Evolutionary conservation across 306 rosid species (phyloP), one percentile per base, ranked within the genome.

Genomic region (Acacia acuminata): DNA sequence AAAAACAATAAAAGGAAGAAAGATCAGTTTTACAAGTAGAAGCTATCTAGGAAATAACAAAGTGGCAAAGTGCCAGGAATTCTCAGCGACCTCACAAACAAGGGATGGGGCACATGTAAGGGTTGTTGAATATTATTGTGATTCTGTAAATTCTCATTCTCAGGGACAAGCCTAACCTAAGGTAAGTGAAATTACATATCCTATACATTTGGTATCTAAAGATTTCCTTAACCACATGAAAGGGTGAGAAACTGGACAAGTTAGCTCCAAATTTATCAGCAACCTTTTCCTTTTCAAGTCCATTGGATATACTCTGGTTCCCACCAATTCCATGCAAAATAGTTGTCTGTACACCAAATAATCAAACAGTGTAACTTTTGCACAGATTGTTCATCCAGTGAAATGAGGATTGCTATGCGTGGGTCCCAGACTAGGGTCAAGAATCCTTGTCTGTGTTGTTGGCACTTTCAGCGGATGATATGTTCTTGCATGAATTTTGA

Each of bases 261-360:
- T 53, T n/a, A 12, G 25, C 63, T 56, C 27, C n/a, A 56, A 8
- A 7, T 38, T 56, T 56, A 56, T 56, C 27, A 56, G 11, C 12
- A 53, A 47, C 81, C 78, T 19, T 87, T 77, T 50, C 20, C 75
- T 82, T 79, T 56, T 47, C 42, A 76, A 71, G 56, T 20, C 69
- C 76, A 32, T 17, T 6, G 30, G 63, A 56, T 56, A 48, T 14
- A 20, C 27, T 55, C 63, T 55, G 27, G 7, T 55, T 55, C 27
- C 80, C 20, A 77, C 79, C 76, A 71, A 3, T 53, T 38, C 71
- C 56, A 67, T 76, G 83, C 83, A 40, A 14, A 75, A 42, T 38
- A 56, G 66, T 74, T 30, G 58, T 50, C 88, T 85, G 81, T 87
- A 84, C 88, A 82, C 60, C 60, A 43, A 76, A 34, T 42, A 70